These are phyloP conservation scores for Metschnikowia orientalis DNA, from an alignment of 805 yeast species.

Conservation along the genomic window DNA sequence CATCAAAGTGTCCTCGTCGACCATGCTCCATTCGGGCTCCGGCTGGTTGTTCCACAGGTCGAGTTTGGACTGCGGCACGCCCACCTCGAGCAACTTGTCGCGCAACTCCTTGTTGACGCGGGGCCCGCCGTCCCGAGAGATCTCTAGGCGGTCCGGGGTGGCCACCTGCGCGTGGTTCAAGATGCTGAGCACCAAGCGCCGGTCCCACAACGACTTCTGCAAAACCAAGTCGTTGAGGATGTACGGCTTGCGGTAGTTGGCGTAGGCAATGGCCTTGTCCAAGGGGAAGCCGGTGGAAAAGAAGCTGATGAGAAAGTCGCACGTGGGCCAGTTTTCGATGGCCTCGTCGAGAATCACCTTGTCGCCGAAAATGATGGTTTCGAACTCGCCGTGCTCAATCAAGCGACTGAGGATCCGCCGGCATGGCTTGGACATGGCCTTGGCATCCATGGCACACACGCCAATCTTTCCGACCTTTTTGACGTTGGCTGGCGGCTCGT, in stretches of 20 bases:
- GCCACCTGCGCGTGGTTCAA: conserved; percentile 81
- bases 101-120: conserved; percentile 56
- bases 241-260: conserved; percentile 83
- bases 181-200: conserved; percentile 78
- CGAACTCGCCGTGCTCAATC: conserved; percentile 92
- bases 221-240: conserved; percentile 81
- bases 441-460: conserved; percentile 98
- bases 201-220: conserved; percentile 97
- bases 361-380: conserved; percentile 94
- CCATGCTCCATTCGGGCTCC: conserved; percentile 84
- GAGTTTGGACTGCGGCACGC: conserved; percentile 43
- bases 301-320: conserved; percentile 90
- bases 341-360: conserved; percentile 90
- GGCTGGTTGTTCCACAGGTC: conserved; percentile 57
- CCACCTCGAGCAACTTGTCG: conserved; percentile 42
- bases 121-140: conserved; percentile 97
- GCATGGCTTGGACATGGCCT: conserved; percentile 94
- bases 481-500: conserved; percentile 16
- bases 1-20: conserved; percentile 69
- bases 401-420: conserved; percentile 82
- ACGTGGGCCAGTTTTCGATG: conserved; percentile 98
- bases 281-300: conserved; percentile 96
- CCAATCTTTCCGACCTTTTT: conserved; percentile 91
- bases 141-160: conserved; percentile 83
- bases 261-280: conserved; percentile 91